phyloP scores from a whole-genome alignment of 2,329 filamentous ascomycete species.

The Phialocephala subalpina region DNA sequence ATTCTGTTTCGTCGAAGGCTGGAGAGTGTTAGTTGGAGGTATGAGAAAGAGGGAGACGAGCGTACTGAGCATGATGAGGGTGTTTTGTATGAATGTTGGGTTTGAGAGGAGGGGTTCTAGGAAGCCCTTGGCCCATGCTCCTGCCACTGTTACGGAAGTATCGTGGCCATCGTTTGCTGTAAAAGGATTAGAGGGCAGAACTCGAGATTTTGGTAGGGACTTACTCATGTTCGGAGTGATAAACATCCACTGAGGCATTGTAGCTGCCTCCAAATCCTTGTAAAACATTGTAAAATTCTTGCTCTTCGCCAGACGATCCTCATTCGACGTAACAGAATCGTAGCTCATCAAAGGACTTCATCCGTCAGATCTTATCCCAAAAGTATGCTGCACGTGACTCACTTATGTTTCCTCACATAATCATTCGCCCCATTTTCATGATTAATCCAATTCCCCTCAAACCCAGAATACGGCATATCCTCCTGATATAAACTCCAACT shows the following conservation, averaged over 20 bases:
- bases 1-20: constrained; percentile 66
- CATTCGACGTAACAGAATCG: constrained; percentile 66
- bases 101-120: constrained; percentile 74
- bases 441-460: constrained; percentile 71
- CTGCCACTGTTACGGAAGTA: constrained; percentile 71
- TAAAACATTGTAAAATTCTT: constrained; percentile 79
- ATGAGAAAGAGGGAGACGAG: constrained; percentile 55
- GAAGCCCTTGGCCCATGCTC: constrained; percentile 73
- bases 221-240: constrained; percentile 75
- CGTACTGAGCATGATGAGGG: constrained; percentile 60
- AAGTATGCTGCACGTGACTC: constrained; percentile 31
- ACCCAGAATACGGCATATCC: constrained; percentile 77
- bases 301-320: constrained; percentile 68
- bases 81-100: constrained; percentile 62
- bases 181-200: background rate
- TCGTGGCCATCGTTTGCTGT: constrained; percentile 78
- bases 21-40: constrained; percentile 64
- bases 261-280: constrained; percentile 67
- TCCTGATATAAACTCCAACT: constrained; percentile 77
- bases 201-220: background rate
- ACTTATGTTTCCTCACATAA: constrained; percentile 85
- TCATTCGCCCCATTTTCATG: constrained; percentile 70
- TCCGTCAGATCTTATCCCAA: background rate
- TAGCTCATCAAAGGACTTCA: constrained; percentile 62
- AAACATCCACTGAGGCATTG: constrained; percentile 76